phyloP scores from a whole-genome alignment of 75 land plant species.

The Sequoiadendron giganteum region DNA sequence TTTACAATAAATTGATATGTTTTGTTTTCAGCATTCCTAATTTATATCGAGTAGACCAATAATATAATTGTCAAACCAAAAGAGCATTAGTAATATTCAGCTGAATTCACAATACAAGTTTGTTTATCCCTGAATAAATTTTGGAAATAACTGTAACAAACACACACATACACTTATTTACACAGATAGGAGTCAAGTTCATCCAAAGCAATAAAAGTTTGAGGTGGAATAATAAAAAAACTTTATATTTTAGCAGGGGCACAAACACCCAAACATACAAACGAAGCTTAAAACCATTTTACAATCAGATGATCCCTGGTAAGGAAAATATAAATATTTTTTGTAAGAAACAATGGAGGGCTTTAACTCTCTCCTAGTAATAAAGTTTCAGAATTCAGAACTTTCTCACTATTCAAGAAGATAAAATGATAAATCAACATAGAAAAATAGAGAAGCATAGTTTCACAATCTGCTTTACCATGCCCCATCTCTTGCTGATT shows the following conservation, averaged over 20 bases:
- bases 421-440: not conserved
- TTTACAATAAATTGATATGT: not conserved
- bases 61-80: not conserved
- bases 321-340: not conserved
- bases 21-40: not conserved
- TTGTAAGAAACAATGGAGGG: not conserved
- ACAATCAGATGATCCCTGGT: not conserved
- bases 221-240: not conserved
- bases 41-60: not conserved
- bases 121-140: not conserved
- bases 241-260: not conserved
- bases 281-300: not conserved
- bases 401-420: not conserved
- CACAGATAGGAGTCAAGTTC: not conserved
- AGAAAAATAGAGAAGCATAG: not conserved
- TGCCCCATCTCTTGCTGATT: slow-evolving; percentile 91
- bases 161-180: not conserved
- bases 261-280: not conserved
- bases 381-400: not conserved
- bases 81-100: not conserved
- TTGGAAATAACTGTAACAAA: not conserved
- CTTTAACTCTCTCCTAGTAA: not conserved
- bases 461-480: slow-evolving; percentile 40
- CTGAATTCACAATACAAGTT: not conserved
- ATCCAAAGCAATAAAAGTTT: not conserved